Evolutionary conservation across 306 rosid species (phyloP), one percentile per base, ranked within the genome.

Genomic region (Senna siamea): DNA sequence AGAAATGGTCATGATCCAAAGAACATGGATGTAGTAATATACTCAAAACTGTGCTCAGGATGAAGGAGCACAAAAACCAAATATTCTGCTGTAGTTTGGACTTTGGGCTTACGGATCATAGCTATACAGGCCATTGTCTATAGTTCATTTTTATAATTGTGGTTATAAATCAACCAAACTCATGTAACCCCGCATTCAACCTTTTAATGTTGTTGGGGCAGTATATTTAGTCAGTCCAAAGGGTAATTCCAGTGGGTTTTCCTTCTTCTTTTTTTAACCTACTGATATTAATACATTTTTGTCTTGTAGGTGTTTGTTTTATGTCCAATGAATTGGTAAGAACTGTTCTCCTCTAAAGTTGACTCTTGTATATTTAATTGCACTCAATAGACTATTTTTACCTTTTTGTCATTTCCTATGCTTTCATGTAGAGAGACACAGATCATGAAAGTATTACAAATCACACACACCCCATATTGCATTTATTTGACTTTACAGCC

Each of bases 281-380:
- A 35, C 80, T 87, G 81, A 90, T 80, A 55, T 73, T 28, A 61
- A 66, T 63, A 22, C 26, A 47, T 74, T 76, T 67, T 82, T 47
- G 19, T 69, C 69, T 18, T 77, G 78, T 92, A 94, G 97, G 99
- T 75, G 87, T 92, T 26, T 94, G 99, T 75, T 94, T 92, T 86
- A 84, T 94, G 99, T 92, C 96, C 79, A 94, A 87, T 59, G 99
- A 94, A 81, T 73, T 94, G 97, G 97, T 94, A 80, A 88, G 92
- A 76, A 78, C 70, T 37, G 9, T 18, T 34, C 57, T 65, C 61
- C 51, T 53, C 9, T 23, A 14, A 68, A 76, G 30, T 65, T 4
- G 51, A 28, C 43, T 72, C 60, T 76, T 70, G 54, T 34, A 18
- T 58, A 52, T 73, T 23, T 67, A 35, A 18, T 50, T 23, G 8